Evolutionary conservation across 306 rosid genomes (phyloP), one percentile per base, ranked within the genome.

Genomic region (Abrus pulchellus): DNA sequence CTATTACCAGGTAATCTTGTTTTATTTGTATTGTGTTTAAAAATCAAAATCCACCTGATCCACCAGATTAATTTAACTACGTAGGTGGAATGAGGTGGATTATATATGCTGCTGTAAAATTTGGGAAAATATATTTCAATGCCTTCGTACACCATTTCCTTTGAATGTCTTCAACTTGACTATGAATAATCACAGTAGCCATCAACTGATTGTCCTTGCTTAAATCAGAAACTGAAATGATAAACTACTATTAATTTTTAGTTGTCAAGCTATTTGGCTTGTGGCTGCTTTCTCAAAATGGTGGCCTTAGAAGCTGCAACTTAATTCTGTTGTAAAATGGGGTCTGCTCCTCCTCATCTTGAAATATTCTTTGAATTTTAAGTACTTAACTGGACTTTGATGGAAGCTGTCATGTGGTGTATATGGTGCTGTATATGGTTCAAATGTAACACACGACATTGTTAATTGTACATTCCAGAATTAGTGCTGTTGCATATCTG

Each of bases 401-500:
- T 9, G 43, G 32, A 80, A 72, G 67, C 57, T 80, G 73, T 64
- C 45, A 70, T 55, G 36, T 12, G 45, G 2, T 67, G 20, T 20
- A 20, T 75, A 54, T 68, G 28, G 12, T 57, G 32, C 32, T 55
- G 33, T 12, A 5, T 72, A n/a, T 57, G 27, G 9, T 79, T 5
- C 11, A 44, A 48, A 10, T 55, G 7, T 56, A 41, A 60, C 54
- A 30, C 75, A 13, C 65, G 27, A 43, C 78, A 38, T 48, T 82
- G 32, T 67, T 72, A 52, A 61, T 71, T 59, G 75, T 28, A 27
- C 77, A 28, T 33, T 85, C 87, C 90, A 95, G 98, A 90, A 93
- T 93, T 94, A 93, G 94, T 84, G 94, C 98, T 55, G 89, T 88
- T 74, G 91, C 96, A 61, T 95, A 93, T 87, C 96, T 95, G 70